Percentiles rank a stretch among this genome's conserved stretches.
Conservation (phyloP, 441 rosid species). For the Eugenia klotzschiana region DNA sequence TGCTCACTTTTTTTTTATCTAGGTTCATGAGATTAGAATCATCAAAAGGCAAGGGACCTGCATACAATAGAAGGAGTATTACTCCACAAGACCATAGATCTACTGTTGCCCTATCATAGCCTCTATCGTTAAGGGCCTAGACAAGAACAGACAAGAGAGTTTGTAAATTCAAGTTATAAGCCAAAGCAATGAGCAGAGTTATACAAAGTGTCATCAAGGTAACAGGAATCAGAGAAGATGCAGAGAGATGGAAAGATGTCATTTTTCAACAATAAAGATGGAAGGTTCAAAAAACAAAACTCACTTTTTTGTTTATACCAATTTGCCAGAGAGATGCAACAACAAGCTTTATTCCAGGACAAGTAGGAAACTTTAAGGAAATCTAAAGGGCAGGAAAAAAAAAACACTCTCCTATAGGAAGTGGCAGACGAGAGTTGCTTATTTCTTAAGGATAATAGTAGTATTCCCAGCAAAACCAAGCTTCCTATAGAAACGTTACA, state of each 20-base stretch:
- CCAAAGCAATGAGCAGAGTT: neutral
- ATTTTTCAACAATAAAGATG: neutral
- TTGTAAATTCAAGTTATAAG: neutral
- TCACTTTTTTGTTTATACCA: neutral
- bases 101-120: constrained; percentile 90
- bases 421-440: neutral
- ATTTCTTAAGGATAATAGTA: neutral
- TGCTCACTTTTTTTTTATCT: constrained; percentile 83
- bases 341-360: neutral
- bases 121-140: constrained; percentile 89
- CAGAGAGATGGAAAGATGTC: too few species aligned
- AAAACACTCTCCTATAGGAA: neutral
- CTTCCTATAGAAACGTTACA: neutral
- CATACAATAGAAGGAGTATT: constrained; percentile 86
- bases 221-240: constrained; percentile 3
- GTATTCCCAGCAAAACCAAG: neutral
- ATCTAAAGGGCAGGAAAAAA: neutral
- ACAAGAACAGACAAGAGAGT: neutral
- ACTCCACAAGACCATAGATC: constrained; percentile 98
- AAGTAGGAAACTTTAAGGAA: neutral
- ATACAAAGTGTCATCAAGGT: neutral
- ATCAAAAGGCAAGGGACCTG: constrained; percentile 96
- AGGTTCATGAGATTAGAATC: constrained; percentile 87
- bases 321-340: neutral
- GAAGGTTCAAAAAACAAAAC: neutral